A percentile compares a stretch with the other conserved stretches of the same genome.
Evolutionary conservation across 2,329 filamentous ascomycete genomes (phyloP).

Genomic region (Alternaria metachromatica): DNA sequence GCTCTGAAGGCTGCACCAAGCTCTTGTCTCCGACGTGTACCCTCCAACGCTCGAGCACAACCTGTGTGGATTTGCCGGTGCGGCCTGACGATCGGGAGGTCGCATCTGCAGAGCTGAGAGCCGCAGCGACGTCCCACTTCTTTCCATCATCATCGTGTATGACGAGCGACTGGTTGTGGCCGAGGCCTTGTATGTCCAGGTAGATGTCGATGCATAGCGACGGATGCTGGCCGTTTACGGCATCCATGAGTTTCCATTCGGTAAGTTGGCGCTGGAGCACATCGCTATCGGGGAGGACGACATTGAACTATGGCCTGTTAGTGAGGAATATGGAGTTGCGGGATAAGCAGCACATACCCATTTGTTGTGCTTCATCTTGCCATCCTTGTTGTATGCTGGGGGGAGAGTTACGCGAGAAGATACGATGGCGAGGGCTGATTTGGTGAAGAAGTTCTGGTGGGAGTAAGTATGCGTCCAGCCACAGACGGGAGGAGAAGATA

Average conservation of each 20-base stretch:
- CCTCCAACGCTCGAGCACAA: slow-evolving; percentile 90
- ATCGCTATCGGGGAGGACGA: slow-evolving; percentile 92
- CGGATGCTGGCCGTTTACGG: slow-evolving; percentile 77
- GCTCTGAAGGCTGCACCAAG: slow-evolving; percentile 62
- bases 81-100: slow-evolving; percentile 56
- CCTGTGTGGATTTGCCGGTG: slow-evolving; percentile 63
- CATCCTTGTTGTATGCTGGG: slow-evolving; percentile 62
- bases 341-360: slow-evolving; percentile 68
- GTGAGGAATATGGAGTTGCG: not conserved
- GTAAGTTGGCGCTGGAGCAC: slow-evolving; percentile 81
- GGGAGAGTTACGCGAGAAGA: slow-evolving; percentile 78
- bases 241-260: slow-evolving; percentile 81
- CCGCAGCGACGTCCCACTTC: slow-evolving; percentile 89
- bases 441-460: slow-evolving; percentile 84
- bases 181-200: slow-evolving; percentile 78
- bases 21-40: slow-evolving; percentile 74
- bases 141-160: slow-evolving; percentile 88
- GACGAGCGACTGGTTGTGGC: slow-evolving; percentile 84
- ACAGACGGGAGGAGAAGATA: slow-evolving; percentile 1
- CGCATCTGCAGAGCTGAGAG: slow-evolving; percentile 69
- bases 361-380: slow-evolving; percentile 77
- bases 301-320: slow-evolving; percentile 75
- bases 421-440: slow-evolving; percentile 82
- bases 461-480: slow-evolving; percentile 28
- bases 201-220: slow-evolving; percentile 91